Evolutionary conservation across 1,284 basidiomycete genomes (phyloP).

Genomic region (Sanguinoderma infundibulare): DNA sequence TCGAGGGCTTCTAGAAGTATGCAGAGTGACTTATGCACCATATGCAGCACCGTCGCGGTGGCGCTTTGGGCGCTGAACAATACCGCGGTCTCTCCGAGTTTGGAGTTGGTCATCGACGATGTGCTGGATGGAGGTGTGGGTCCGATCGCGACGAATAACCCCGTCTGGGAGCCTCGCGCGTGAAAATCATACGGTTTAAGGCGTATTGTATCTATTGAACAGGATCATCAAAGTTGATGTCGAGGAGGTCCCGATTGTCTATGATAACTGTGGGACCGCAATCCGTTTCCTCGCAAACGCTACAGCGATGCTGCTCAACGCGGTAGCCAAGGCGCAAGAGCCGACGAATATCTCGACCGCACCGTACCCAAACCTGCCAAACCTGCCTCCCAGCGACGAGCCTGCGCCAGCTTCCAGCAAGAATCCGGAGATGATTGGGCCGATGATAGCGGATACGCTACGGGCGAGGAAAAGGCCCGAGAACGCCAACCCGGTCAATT

Average conservation of each 20-base stretch:
- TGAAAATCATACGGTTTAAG: too few relatives aligned
- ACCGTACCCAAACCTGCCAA: constrained; percentile 31
- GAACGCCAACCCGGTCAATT: constrained; percentile 29
- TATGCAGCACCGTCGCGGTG: constrained; percentile 66
- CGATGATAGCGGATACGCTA: constrained; percentile 30
- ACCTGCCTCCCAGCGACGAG: constrained; percentile 11
- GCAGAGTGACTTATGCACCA: background rate
- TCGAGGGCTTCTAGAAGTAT: background rate
- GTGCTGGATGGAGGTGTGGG: constrained; percentile 71
- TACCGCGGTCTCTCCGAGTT: constrained; percentile 50
- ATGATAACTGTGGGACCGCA: too few relatives aligned
- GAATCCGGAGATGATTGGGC: constrained; percentile 30
- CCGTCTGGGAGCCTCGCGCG: constrained; percentile 44
- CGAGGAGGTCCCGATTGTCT: too few relatives aligned
- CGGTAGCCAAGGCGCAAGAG: constrained; percentile 28
- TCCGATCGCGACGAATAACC: constrained; percentile 59
- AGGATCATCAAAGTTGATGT: too few relatives aligned
- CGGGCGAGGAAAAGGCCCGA: constrained; percentile 25
- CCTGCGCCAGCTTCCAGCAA: constrained; percentile 26
- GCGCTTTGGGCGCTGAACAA: constrained; percentile 71
- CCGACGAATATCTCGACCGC: constrained; percentile 34
- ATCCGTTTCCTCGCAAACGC: constrained; percentile 18
- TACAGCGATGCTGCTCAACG: constrained; percentile 23
- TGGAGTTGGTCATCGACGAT: constrained; percentile 60
- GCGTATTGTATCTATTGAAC: too few relatives aligned